Base-by-base conservation (phyloP, 2,329 filamentous ascomycete genomes). In the Arachnomyces sp. region DNA sequence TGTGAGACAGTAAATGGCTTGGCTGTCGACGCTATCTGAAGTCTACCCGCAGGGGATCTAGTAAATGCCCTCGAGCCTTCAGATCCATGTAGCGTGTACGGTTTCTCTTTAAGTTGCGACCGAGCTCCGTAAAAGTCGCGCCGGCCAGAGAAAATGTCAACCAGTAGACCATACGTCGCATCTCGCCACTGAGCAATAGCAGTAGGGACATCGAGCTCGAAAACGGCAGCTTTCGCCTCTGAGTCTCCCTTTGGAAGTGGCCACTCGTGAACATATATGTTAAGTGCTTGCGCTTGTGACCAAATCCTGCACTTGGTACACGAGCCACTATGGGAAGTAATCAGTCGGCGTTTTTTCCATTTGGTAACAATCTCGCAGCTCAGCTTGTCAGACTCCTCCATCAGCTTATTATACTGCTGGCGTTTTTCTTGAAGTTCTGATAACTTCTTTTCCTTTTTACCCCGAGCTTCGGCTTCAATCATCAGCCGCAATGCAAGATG, bases 261-360 rank as follows among this genome's bases (percentile, higher is more conserved):
- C 74, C 74, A 79, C 49, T 82, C 77, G 46, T 76, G 62, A 7
- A 75, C 51, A 0, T 31, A 1, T 6, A 82, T 78, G 0, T 17
- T 29, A 0, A 82, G 41, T 0, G 3, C 2, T 0, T 60, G 34
- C 1, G 73, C 73, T n/a, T 53, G 1, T 0, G 4, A 3, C 3
- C 46, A 32, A 0, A 59, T 44, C 0, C 2, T 2, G 47, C 72
- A 78, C 38, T 61, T 65, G 1, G 2, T 2, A 40, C 71, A 74
- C 1, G 1, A 11, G 4, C 3, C 0, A 21, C 30, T 38, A 21
- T 59, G 53, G 14, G 7, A 37, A 12, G 16, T 45, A 13, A 29
- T 47, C 21, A 7, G 28, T 17, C 14, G 36, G 33, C 31, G 21
- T 25, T 8, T 39, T 28, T 17, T 31, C 14, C 21, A 25, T 9